Base-by-base conservation (phyloP, 75 land plant species). In the Cunninghamia lanceolata region DNA sequence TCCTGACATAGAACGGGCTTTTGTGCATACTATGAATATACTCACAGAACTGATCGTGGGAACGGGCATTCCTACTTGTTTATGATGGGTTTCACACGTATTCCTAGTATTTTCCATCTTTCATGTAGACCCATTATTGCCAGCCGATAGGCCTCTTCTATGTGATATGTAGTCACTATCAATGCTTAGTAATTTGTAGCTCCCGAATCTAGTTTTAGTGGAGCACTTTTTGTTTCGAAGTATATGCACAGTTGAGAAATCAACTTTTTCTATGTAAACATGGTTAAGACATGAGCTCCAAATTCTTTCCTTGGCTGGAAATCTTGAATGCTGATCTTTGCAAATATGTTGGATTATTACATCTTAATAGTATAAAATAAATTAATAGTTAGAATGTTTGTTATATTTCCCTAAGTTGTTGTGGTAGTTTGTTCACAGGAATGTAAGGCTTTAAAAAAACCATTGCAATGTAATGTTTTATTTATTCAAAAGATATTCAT, bases 1-100 rank as follows among this genome's bases (percentile, higher is more conserved):
- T 35, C 92, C 95, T 25, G 96, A 98, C 46, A 94, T 98, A 4
- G 99, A 98, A 71, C 92, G 99, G 11, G 99, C 99, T n/a, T 98
- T 96, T 86, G 99, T 98, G 13, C 99, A 98, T 85, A 86, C 80
- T 94, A 93, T 86, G 99, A 98, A 88, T 93, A 87, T 80, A 91
- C 89, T 56, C 99, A 98, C 85, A 86, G 89, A 76, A 96, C 99
- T 25, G 99, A 97, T 70, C 99, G 95, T 91, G 66, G 42, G 21
- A 83, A 54, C 54, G n/a, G 40, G 21, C 46, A 25, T 43, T 14
- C 11, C 75, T 32, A 73, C 38, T 11, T 11, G 75, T 73, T 73
- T 73, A 32, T 11, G 13, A 25, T 34, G 38, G 13, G 25, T 7
- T 63, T 7, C 34, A 34, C 34, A 34, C 9, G 11, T 73, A 11